phyloP scores from a whole-genome alignment of 495 filamentous ascomycete genomes.

The Neurospora sublineolata region DNA sequence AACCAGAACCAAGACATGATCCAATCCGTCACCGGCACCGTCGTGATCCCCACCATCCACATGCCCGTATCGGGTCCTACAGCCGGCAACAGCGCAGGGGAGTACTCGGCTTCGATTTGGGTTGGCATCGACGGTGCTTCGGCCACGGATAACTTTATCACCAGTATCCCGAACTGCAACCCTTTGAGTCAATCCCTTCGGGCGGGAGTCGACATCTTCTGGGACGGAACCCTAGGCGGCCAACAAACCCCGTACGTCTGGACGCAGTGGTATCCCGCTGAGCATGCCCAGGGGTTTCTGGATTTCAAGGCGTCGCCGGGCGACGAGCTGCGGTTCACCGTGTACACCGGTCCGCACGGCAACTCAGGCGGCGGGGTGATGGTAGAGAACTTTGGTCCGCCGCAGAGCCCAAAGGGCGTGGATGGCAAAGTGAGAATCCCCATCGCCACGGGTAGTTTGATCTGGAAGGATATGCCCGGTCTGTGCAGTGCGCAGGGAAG shows the following conservation, averaged over 20 bases:
- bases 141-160: neutral
- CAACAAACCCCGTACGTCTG: constrained; percentile 12
- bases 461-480: neutral
- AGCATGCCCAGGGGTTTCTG: constrained; percentile 2
- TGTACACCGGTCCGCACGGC: neutral
- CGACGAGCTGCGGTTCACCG: constrained; percentile 10
- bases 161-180: neutral
- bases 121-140: constrained; percentile 14
- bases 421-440: neutral
- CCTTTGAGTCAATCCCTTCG: constrained; percentile 4
- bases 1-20: neutral
- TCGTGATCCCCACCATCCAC: constrained; percentile 10
- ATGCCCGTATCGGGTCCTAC: constrained; percentile 15
- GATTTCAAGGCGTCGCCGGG: constrained; percentile 8
- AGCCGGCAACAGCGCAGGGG: constrained; percentile 3
- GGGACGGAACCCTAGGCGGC: constrained; percentile 9
- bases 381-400: constrained; percentile 15
- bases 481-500: constrained; percentile 12
- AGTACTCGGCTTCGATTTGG: constrained; percentile 18
- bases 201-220: constrained; percentile 19
- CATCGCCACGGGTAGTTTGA: neutral
- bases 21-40: constrained; percentile 2
- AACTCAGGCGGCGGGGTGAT: neutral
- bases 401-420: neutral
- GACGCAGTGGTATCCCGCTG: constrained; percentile 7